Conservation (phyloP, 2,329 filamentous ascomycete species). For the Aspergillus luchuensis region DNA sequence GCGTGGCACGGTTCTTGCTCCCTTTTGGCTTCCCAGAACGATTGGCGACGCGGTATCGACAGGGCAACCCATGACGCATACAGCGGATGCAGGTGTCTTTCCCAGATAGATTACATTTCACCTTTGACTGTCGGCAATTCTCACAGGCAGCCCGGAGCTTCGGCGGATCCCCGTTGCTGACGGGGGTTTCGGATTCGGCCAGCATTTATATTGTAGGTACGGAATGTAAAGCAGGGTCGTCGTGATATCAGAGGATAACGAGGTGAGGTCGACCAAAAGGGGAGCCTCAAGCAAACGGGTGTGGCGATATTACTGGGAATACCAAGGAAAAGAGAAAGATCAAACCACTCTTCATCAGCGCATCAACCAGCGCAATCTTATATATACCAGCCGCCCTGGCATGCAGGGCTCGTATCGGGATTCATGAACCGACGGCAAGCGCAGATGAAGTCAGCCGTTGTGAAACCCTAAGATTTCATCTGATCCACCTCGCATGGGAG, state of each 20-base stretch:
- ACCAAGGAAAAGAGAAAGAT: background rate
- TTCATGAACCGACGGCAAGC: constrained; percentile 34
- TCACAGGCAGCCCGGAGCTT: constrained; percentile 44
- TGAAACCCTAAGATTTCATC: constrained; percentile 39
- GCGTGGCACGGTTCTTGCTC: constrained; percentile 42
- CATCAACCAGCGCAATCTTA: constrained; percentile 14
- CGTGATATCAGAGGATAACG: background rate
- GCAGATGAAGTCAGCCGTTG: constrained; percentile 42
- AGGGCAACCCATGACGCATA: constrained; percentile 40
- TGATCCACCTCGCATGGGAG: constrained; percentile 38
- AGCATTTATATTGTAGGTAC: constrained; percentile 25
- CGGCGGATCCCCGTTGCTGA: constrained; percentile 31
- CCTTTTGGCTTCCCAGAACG: constrained; percentile 45
- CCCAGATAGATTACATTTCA: constrained; percentile 42
- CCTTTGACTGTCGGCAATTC: constrained; percentile 44
- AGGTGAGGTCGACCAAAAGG: background rate
- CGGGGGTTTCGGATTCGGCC: constrained; percentile 25
- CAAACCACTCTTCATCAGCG: background rate
- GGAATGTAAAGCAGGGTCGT: background rate
- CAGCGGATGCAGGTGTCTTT: constrained; percentile 42
- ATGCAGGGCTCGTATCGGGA: constrained; percentile 28
- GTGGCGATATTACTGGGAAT: background rate
- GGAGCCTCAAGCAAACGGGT: background rate
- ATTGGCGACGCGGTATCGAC: constrained; percentile 42
- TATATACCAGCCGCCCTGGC: constrained; percentile 13